Percentiles rank a stretch among this genome's conserved stretches.
Conservation (phyloP, 2,329 filamentous ascomycete species). For the Juglanconis sp. region DNA sequence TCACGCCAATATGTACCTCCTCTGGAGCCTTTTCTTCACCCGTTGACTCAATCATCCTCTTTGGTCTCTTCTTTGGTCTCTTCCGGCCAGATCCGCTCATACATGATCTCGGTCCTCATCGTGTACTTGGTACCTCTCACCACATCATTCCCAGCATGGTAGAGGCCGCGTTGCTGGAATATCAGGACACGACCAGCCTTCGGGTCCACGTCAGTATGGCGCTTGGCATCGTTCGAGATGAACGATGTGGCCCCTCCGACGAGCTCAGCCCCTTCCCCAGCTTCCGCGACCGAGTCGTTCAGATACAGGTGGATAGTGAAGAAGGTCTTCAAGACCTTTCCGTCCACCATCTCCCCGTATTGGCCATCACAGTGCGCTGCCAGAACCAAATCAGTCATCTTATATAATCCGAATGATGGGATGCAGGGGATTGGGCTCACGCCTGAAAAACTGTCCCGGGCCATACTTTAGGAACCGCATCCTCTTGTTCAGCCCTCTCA, state of each 20-base stretch:
- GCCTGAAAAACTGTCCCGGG: conserved; percentile 68
- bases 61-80: background rate
- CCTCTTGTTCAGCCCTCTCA: conserved; percentile 63
- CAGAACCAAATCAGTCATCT: background rate
- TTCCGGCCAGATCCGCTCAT: background rate
- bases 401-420: background rate
- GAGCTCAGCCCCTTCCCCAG: conserved; percentile 33
- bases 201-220: conserved; percentile 51
- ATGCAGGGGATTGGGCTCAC: conserved; percentile 27
- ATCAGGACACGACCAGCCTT: conserved; percentile 57
- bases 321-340: conserved; percentile 40
- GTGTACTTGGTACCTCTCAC: conserved; percentile 50
- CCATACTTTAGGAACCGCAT: conserved; percentile 74
- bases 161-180: conserved; percentile 52
- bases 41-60: background rate
- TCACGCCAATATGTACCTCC: too few species aligned
- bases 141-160: conserved; percentile 54
- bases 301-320: conserved; percentile 57
- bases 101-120: conserved; percentile 18
- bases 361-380: conserved; percentile 65
- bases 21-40: too few species aligned
- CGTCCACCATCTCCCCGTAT: conserved; percentile 54
- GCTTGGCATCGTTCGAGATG: conserved; percentile 39
- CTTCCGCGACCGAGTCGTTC: conserved; percentile 45
- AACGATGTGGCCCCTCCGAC: conserved; percentile 56